A percentile compares a stretch with the other conserved stretches of the same genome.
Evolutionary conservation across 1,284 basidiomycete genomes (phyloP).

Genomic region (Amylostereum areolatum): DNA sequence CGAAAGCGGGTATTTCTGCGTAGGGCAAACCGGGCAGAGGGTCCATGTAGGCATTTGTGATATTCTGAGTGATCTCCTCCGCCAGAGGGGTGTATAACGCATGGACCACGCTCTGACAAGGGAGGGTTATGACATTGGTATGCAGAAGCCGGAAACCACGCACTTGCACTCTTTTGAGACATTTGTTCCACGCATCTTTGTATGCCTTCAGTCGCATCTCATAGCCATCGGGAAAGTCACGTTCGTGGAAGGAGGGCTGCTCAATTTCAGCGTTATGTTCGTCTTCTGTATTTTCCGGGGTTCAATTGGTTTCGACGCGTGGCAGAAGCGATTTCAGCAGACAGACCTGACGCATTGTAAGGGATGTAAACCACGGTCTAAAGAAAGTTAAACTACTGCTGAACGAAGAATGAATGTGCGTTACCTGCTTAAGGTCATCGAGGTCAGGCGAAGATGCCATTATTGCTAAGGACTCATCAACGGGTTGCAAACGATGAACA

Average conservation of each 20-base stretch:
- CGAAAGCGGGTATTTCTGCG: constrained; percentile 55
- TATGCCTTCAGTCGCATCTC: constrained; percentile 24
- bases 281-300: background rate
- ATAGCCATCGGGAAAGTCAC: constrained; percentile 22
- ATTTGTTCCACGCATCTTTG: constrained; percentile 24
- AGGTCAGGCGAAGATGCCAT: constrained; percentile 5
- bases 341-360: constrained; percentile 12
- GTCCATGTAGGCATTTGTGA: constrained; percentile 21
- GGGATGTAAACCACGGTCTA: constrained; percentile 24
- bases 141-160: constrained; percentile 11
- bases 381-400: background rate
- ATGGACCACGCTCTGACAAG: constrained; percentile 20
- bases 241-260: constrained; percentile 5
- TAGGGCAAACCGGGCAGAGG: constrained; percentile 47
- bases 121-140: too few species aligned
- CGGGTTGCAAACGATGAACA: too few species aligned
- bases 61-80: constrained; percentile 15
- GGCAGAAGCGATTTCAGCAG: background rate
- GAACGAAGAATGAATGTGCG: background rate
- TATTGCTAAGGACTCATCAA: too few species aligned
- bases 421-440: constrained; percentile 12
- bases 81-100: constrained; percentile 22
- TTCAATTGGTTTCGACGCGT: background rate
- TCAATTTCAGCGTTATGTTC: background rate
- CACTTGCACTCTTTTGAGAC: constrained; percentile 26